Conservation (phyloP, 371 early-diverging fungal species). For the Apophysomyces trapeziformis region DNA sequence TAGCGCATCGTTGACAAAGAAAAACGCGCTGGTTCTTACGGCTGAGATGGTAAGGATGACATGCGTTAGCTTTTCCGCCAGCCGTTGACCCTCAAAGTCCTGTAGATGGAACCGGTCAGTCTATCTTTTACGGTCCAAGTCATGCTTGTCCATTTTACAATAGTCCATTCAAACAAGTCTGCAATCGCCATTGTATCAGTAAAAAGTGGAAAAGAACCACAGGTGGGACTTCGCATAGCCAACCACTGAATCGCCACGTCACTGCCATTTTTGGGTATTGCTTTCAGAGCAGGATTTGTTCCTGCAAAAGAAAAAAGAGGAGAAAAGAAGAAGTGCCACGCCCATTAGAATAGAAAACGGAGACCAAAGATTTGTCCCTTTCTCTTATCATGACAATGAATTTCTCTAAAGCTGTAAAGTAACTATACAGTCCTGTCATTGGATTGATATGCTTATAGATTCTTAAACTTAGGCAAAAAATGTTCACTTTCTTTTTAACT, state of each 20-base stretch:
- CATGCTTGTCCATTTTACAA: not conserved
- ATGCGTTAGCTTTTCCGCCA: slow-evolving; percentile 31
- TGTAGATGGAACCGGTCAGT: slow-evolving; percentile 25
- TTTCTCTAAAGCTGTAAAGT: too few species aligned
- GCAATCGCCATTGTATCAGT: not conserved
- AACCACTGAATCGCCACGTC: too few species aligned
- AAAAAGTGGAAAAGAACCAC: not conserved
- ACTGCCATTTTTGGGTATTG: too few species aligned
- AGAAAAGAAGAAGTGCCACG: not conserved
- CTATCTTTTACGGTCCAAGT: slow-evolving; percentile 2
- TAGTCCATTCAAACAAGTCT: not conserved
- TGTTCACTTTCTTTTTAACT: too few species aligned
- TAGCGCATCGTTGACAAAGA: not conserved
- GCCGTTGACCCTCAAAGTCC: slow-evolving; percentile 32
- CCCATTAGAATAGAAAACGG: not conserved
- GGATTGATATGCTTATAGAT: too few species aligned
- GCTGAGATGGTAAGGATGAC: slow-evolving; percentile 29
- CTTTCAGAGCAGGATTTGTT: too few species aligned
- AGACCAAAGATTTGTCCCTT: too few species aligned
- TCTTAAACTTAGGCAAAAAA: too few species aligned
- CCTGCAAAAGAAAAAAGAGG: too few species aligned
- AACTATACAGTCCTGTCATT: too few species aligned
- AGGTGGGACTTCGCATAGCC: too few species aligned
- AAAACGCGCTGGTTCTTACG: slow-evolving; percentile 21
- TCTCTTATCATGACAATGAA: too few species aligned